Percentiles rank a stretch among this genome's conserved stretches.
Conservation (phyloP, 495 filamentous ascomycete genomes). For the Xylaria cubensis region DNA sequence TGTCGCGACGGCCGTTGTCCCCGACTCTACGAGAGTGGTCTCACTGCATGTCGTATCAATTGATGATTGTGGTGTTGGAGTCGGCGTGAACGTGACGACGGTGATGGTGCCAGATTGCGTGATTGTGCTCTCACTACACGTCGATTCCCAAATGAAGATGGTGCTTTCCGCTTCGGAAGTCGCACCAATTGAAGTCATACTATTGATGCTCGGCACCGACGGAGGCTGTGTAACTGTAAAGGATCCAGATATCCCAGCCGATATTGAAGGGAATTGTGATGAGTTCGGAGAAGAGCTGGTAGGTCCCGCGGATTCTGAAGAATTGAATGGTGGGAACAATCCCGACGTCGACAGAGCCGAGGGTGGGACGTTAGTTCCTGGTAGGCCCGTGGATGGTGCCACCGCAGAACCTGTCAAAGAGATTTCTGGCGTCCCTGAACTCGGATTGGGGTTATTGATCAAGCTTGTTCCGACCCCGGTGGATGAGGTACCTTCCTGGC, state of each 20-base stretch:
- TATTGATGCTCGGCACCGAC: slow-evolving; percentile 14
- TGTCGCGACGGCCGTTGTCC: slow-evolving; percentile 29
- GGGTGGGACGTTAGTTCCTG: background rate
- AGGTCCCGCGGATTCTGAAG: slow-evolving; percentile 28
- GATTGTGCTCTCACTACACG: slow-evolving; percentile 39
- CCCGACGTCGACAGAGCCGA: slow-evolving; percentile 30
- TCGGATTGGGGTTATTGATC: background rate
- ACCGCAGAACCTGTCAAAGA: slow-evolving; percentile 10
- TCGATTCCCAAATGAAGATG: slow-evolving; percentile 34
- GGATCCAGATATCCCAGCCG: slow-evolving; percentile 23
- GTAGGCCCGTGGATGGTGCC: slow-evolving; percentile 10
- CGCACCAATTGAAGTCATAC: background rate
- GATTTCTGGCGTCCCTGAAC: slow-evolving; percentile 5
- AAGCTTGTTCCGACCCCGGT: background rate
- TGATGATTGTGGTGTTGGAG: slow-evolving; percentile 8
- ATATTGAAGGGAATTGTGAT: slow-evolving; percentile 14
- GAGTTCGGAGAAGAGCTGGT: slow-evolving; percentile 26
- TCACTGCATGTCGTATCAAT: slow-evolving; percentile 40
- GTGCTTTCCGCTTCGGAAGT: slow-evolving; percentile 30
- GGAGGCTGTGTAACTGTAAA: slow-evolving; percentile 25
- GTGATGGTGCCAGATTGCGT: slow-evolving; percentile 33
- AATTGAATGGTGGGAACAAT: slow-evolving; percentile 39
- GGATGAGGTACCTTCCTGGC: background rate
- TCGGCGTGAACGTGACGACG: slow-evolving; percentile 30
- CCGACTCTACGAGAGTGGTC: slow-evolving; percentile 33